Conservation (phyloP, 2,329 filamentous ascomycete genomes). For the Fusarium duplospermum region DNA sequence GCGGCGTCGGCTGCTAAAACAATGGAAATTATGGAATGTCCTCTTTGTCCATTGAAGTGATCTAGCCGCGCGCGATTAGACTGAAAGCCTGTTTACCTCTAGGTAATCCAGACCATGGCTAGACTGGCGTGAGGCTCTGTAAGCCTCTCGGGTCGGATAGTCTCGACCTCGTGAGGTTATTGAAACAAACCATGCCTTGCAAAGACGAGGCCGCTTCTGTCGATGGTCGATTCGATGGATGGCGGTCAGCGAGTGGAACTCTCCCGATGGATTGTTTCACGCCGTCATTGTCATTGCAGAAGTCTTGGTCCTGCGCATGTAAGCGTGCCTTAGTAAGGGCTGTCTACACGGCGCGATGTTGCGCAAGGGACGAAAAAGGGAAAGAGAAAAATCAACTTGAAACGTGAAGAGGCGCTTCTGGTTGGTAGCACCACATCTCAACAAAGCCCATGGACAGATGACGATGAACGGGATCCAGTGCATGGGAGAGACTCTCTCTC, state of each 20-base stretch:
- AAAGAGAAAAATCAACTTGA: conserved; percentile 19
- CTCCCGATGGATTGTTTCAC: conserved; percentile 12
- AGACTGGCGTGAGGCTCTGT: neutral
- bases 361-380: conserved; percentile 10
- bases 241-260: conserved; percentile 30
- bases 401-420: conserved; percentile 24
- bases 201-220: neutral
- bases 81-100: neutral
- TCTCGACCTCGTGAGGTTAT: neutral
- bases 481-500: neutral
- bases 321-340: neutral
- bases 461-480: neutral
- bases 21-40: neutral
- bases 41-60: neutral
- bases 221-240: neutral
- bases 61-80: conserved; percentile 2
- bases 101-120: neutral
- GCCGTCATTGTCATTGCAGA: conserved; percentile 5
- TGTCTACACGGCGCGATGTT: conserved; percentile 6
- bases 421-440: conserved; percentile 18
- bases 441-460: conserved; percentile 7
- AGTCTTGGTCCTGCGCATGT: conserved; percentile 15
- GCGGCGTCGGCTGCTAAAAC: neutral
- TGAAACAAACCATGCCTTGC: conserved; percentile 4
- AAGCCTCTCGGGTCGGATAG: neutral